Percentiles rank a stretch among this genome's conserved stretches.
phyloP scores from a whole-genome alignment of 192 early-diverging fungal species.

The Linderina pennispora region DNA sequence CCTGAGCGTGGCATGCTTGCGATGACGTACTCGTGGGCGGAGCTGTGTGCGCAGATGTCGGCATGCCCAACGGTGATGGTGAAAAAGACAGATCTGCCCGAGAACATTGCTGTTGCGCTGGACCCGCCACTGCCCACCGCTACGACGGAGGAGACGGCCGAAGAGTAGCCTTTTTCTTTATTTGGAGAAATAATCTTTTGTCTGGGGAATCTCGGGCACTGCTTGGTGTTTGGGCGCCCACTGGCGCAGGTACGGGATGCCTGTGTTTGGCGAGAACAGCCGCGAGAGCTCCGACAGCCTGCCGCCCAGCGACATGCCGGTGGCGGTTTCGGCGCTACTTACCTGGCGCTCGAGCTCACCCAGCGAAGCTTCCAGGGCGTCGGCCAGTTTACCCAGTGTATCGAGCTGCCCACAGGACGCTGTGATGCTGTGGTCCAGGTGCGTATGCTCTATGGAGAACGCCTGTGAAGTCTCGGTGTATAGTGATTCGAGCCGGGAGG shows the following conservation, averaged over 20 bases:
- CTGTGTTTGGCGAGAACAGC: conserved; percentile 1
- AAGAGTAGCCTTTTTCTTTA: not conserved
- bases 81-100: conserved; percentile 19
- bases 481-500: no score
- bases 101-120: conserved; percentile 26
- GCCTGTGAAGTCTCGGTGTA: no score
- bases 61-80: conserved; percentile 30
- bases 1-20: conserved; percentile 5
- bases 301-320: conserved; percentile 17
- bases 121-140: conserved; percentile 18
- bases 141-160: not conserved
- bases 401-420: conserved; percentile 7
- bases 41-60: conserved; percentile 10
- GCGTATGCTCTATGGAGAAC: no score
- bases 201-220: conserved; percentile 7
- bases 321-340: conserved; percentile 16
- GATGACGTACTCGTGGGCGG: conserved; percentile 25
- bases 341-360: conserved; percentile 9
- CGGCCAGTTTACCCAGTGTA: not conserved
- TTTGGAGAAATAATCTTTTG: conserved; percentile 5
- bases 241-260: conserved; percentile 31
- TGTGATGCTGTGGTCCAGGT: no score
- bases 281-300: conserved; percentile 20
- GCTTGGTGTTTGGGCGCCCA: conserved; percentile 15
- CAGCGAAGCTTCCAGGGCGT: conserved; percentile 14